Percentiles rank a stretch among this genome's conserved stretches.
phyloP scores from a whole-genome alignment of 2,329 filamentous ascomycete species.

The Fonsecaea nubica region DNA sequence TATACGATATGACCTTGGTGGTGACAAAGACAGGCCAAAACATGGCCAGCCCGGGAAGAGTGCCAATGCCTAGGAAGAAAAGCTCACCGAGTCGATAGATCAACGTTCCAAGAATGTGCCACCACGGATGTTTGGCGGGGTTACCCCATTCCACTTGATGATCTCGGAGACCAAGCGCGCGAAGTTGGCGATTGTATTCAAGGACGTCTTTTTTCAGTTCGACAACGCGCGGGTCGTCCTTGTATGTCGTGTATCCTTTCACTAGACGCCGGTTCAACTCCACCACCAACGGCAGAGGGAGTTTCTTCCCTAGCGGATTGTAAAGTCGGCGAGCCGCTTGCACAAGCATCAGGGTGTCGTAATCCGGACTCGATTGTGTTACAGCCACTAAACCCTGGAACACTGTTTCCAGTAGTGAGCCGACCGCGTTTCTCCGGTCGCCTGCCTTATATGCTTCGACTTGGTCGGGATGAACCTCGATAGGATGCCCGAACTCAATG shows the following conservation, averaged over 20 bases:
- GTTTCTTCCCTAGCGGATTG: slow-evolving; percentile 90
- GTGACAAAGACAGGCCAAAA: slow-evolving; percentile 89
- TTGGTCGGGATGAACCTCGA: slow-evolving; percentile 81
- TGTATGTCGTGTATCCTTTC: slow-evolving; percentile 89
- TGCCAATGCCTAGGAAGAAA: slow-evolving; percentile 74
- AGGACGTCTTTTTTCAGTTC: slow-evolving; percentile 76
- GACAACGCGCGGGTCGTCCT: slow-evolving; percentile 84
- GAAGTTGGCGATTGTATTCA: slow-evolving; percentile 84
- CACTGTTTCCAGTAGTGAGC: slow-evolving; percentile 81
- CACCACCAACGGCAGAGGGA: slow-evolving; percentile 88
- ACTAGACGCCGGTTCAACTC: slow-evolving; percentile 92
- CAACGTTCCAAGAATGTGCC: slow-evolving; percentile 76
- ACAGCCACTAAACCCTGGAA: slow-evolving; percentile 85
- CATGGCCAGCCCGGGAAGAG: slow-evolving; percentile 82
- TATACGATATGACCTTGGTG: slow-evolving; percentile 79
- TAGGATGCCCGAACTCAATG: slow-evolving; percentile 89
- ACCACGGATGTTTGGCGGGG: slow-evolving; percentile 74
- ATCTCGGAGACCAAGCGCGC: slow-evolving; percentile 85
- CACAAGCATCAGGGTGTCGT: slow-evolving; percentile 93
- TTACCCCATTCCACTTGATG: slow-evolving; percentile 84
- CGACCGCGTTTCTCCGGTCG: slow-evolving; percentile 84
- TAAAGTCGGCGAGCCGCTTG: slow-evolving; percentile 93
- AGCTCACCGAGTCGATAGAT: slow-evolving; percentile 83
- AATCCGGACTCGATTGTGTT: slow-evolving; percentile 90
- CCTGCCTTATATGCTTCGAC: slow-evolving; percentile 85